Percentiles rank a stretch among this genome's conserved stretches.
phyloP scores from a whole-genome alignment of 345 rosid species.

The Raphanus raphanistrum region DNA sequence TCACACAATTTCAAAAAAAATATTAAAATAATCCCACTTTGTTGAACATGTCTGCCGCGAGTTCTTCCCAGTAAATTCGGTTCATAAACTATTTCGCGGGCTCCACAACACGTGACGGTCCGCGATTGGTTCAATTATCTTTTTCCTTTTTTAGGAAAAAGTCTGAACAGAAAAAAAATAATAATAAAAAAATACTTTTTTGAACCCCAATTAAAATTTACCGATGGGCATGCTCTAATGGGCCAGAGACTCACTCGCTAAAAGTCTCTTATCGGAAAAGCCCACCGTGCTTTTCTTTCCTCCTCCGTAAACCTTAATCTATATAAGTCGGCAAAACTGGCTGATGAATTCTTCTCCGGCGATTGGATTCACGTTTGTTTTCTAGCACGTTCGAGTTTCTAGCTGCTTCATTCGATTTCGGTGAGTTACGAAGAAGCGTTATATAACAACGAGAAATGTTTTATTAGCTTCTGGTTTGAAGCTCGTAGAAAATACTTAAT shows the following conservation, averaged over 20 bases:
- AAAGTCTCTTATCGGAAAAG: neutral
- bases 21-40: no score
- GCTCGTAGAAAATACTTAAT: no score
- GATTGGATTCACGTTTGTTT: conserved; percentile 4
- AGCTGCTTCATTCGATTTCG: conserved; percentile 6
- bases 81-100: no score
- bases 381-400: neutral
- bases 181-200: no score
- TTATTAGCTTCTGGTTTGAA: neutral
- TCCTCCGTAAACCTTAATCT: neutral
- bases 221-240: neutral
- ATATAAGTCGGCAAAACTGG: neutral
- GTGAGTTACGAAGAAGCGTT: neutral
- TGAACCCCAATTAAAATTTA: no score
- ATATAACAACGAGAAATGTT: neutral
- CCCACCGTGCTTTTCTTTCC: neutral
- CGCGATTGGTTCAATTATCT: no score
- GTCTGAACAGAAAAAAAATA: no score
- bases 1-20: no score
- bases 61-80: no score
- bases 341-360: conserved; percentile 14
- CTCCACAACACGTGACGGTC: no score
- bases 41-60: no score
- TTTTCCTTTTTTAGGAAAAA: no score
- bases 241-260: neutral